phyloP scores from a whole-genome alignment of 75 land plant species.

The Ceratopteris richardii region DNA sequence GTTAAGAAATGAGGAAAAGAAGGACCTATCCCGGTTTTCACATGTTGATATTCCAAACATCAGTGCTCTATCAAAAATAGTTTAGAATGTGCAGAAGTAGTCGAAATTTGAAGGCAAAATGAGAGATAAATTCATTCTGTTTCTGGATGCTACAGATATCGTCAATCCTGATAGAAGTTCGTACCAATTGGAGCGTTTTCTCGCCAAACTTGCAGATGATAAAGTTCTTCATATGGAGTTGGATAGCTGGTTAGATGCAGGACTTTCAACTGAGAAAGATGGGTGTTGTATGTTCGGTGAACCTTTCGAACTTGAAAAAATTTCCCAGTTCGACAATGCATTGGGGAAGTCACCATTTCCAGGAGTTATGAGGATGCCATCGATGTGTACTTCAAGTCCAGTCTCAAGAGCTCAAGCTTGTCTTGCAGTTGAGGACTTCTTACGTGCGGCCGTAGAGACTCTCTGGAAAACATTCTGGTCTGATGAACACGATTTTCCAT shows the following conservation, averaged over 20 bases:
- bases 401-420: slow-evolving; percentile 32
- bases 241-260: background rate
- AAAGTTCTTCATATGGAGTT: background rate
- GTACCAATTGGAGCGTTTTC: too few relatives aligned
- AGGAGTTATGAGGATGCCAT: slow-evolving; percentile 70
- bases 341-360: slow-evolving; percentile 62
- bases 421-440: slow-evolving; percentile 71
- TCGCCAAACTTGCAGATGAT: too few relatives aligned
- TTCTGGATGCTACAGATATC: too few relatives aligned
- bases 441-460: slow-evolving; percentile 44
- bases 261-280: too few relatives aligned
- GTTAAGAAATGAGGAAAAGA: too few relatives aligned
- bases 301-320: slow-evolving; percentile 67
- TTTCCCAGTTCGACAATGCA: slow-evolving; percentile 60
- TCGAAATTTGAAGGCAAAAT: too few relatives aligned
- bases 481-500: slow-evolving; percentile 59
- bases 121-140: too few relatives aligned
- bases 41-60: too few relatives aligned
- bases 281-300: slow-evolving; percentile 50
- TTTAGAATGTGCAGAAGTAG: too few relatives aligned
- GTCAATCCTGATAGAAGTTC: too few relatives aligned
- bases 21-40: too few relatives aligned
- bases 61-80: too few relatives aligned
- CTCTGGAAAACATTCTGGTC: slow-evolving; percentile 81
- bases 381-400: slow-evolving; percentile 20